Percentiles rank a stretch among this genome's conserved stretches.
Evolutionary conservation across 768 basidiomycete genomes (phyloP).

Genomic region (Chiua virens): DNA sequence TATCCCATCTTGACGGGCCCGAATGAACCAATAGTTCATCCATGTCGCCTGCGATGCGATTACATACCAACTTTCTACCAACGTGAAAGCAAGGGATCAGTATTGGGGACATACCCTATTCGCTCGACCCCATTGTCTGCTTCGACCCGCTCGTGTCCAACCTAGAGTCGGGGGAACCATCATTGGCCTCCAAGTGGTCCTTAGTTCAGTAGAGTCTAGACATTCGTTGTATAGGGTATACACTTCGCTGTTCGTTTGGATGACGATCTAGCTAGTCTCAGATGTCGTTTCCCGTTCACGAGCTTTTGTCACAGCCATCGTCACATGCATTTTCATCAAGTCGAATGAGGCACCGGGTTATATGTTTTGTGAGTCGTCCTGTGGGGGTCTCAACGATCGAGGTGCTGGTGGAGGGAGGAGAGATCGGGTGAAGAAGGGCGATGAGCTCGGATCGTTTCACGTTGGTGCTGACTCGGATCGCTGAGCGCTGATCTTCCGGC

Average conservation of each 20-base stretch:
- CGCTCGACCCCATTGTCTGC: constrained; percentile 54
- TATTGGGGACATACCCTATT: constrained; percentile 66
- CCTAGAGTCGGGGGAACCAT: constrained; percentile 54
- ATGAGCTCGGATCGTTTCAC: constrained; percentile 62
- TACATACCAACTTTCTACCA: constrained; percentile 40
- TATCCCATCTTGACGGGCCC: constrained; percentile 29
- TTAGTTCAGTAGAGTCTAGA: constrained; percentile 45
- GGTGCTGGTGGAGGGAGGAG: constrained; percentile 48
- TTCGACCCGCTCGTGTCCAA: constrained; percentile 38
- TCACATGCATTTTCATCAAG: constrained; percentile 61
- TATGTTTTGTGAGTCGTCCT: constrained; percentile 65
- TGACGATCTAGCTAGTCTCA: constrained; percentile 26
- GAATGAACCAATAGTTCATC: constrained; percentile 44
- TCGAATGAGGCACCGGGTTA: constrained; percentile 57
- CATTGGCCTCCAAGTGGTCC: constrained; percentile 58
- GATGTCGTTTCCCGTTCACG: constrained; percentile 24
- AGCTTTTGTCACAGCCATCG: constrained; percentile 46
- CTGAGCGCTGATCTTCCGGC: constrained; percentile 46
- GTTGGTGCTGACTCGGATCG: constrained; percentile 65
- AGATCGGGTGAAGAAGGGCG: constrained; percentile 48
- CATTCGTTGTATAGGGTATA: constrained; percentile 47
- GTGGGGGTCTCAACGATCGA: constrained; percentile 57
- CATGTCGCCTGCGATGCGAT: constrained; percentile 55
- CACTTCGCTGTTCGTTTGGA: constrained; percentile 44
- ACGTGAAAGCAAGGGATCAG: constrained; percentile 42